Evolutionary conservation across 2,329 filamentous ascomycete genomes (phyloP), one percentile per base, ranked within the genome.

Genomic region (Diaporthe helianthi): DNA sequence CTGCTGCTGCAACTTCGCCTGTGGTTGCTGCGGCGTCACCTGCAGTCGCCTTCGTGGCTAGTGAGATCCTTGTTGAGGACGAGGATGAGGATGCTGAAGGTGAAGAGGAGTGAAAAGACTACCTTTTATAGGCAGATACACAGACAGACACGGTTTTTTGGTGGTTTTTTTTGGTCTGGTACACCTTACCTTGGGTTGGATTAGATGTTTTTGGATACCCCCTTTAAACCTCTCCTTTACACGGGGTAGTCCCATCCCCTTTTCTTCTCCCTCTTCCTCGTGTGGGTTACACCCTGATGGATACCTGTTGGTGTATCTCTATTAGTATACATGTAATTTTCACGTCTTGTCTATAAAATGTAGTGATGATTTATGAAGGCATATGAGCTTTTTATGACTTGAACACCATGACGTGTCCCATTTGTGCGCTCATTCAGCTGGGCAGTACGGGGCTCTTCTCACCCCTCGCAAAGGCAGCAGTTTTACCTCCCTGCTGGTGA

Each of bases 31-130:
- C 47, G 22, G 24, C 41, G 29, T 66, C 65, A n/a, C 38, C 44
- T n/a, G 26, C 55, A 9, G 12, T 61, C 15, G 26, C 53, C 12
- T 61, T 58, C 12, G 60, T 70, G 26, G 65, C 67, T 31, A 69
- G 55, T 24, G 71, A 70, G 61, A 70, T 68, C 22, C n/a, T 67
- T 26, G 68, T 71, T 8, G 70, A 63, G 38, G 70, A 65, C 12
- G 71, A 63, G 22, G 71, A 72, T 26, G 71, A 72, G 64, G 71
- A 71, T 70, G 71, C 70, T 2, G 71, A 71, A 49, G 69, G 67
- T 10, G 71, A 72, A 55, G 71, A 72, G 4, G 71, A 72, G 38
- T 71, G 19, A 68, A 19, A 29, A 68, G 12, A 8, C 17, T 41
- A 3, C 19, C 19, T 22, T 24, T 12, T 24, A 22, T 29, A 46